Percentiles rank a stretch among this genome's conserved stretches.
Conservation (phyloP, 331 rosid species). For the Malus hybrid region DNA sequence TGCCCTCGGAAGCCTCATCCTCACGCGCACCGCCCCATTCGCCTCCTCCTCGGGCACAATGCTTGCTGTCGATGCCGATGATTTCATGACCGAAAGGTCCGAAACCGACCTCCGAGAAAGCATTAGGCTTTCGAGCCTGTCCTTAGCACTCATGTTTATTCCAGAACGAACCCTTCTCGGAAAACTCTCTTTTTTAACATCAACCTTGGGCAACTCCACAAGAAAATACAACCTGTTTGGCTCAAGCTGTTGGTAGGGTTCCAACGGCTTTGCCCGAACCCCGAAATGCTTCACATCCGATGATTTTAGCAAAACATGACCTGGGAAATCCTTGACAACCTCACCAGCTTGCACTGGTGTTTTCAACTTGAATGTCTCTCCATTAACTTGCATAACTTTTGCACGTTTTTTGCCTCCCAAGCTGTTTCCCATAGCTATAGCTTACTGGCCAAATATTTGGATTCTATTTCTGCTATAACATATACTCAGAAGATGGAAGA, state of each 20-base stretch:
- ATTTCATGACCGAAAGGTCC: conserved; percentile 51
- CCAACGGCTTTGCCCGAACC: conserved; percentile 61
- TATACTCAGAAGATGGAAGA: no score
- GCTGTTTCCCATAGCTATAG: conserved; percentile 58
- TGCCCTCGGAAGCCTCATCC: conserved; percentile 60
- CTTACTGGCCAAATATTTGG: neutral
- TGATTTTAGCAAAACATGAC: conserved; percentile 62
- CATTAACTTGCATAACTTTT: conserved; percentile 73
- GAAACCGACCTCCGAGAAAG: conserved; percentile 63
- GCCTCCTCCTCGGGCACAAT: neutral
- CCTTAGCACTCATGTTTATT: conserved; percentile 84
- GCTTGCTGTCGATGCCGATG: neutral
- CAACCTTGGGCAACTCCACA: conserved; percentile 48
- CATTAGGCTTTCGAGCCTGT: conserved; percentile 66
- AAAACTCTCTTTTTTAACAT: conserved; percentile 5
- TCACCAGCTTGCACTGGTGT: conserved; percentile 52
- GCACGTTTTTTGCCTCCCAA: conserved; percentile 65
- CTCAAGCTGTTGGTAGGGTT: conserved; percentile 29
- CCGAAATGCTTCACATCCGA: conserved; percentile 84
- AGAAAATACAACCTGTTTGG: conserved; percentile 69
- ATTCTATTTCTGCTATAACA: neutral
- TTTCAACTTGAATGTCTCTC: conserved; percentile 66
- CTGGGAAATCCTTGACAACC: conserved; percentile 51
- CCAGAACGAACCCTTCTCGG: conserved; percentile 76
- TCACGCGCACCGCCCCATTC: conserved; percentile 33